phyloP scores from a whole-genome alignment of 1,139 yeast genomes.

The Yamadazyma atmosphaerica region DNA sequence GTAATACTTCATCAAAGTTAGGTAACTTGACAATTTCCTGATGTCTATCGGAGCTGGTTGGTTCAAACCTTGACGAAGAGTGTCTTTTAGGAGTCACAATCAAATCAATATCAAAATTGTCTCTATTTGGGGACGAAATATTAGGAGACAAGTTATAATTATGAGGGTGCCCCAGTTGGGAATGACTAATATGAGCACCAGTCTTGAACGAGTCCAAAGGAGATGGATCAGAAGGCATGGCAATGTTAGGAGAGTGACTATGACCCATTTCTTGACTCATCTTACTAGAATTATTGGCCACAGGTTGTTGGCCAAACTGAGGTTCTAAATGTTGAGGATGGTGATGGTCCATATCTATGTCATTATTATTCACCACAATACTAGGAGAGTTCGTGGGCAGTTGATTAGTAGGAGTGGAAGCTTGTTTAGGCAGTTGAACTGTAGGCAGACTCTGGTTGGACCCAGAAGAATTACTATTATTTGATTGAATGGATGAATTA shows the following conservation, averaged over 20 bases:
- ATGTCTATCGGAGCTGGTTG: constrained; percentile 61
- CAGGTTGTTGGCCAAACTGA: constrained; percentile 6
- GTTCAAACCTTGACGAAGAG: constrained; percentile 90
- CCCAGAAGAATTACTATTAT: constrained; percentile 14
- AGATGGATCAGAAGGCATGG: constrained; percentile 3
- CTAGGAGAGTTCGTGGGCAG: constrained; percentile 17
- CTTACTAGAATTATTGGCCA: background rate
- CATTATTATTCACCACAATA: constrained; percentile 18
- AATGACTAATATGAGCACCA: constrained; percentile 20
- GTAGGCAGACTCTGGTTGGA: constrained; percentile 13
- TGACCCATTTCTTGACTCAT: background rate
- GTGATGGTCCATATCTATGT: constrained; percentile 30
- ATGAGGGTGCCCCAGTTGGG: constrained; percentile 32
- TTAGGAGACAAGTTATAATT: constrained; percentile 39
- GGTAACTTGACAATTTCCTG: constrained; percentile 80
- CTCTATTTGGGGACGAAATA: constrained; percentile 46
- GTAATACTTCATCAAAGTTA: constrained; percentile 84
- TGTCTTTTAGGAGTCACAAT: constrained; percentile 82
- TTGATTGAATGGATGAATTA: constrained; percentile 29
- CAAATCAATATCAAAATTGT: constrained; percentile 46
- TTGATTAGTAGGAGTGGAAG: constrained; percentile 7
- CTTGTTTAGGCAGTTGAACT: constrained; percentile 16
- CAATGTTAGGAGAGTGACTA: background rate
- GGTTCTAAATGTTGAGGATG: constrained; percentile 23
- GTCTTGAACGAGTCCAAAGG: constrained; percentile 16